Base-by-base conservation (phyloP, 202 grass and related monocot species). In the Eragrostis tef region DNA sequence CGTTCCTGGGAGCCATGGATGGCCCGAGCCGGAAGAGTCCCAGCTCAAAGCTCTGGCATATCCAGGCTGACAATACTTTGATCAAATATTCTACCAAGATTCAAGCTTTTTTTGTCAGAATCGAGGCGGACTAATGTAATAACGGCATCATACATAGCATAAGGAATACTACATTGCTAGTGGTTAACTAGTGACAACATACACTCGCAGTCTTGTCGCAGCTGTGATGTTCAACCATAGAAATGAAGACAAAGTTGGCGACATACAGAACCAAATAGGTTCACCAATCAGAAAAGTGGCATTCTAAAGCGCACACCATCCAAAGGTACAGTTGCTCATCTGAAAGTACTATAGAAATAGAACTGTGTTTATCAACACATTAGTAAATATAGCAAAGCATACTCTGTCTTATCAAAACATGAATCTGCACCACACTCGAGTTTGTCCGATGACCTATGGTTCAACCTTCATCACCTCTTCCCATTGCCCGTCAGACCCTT, bases 391-490 rank as follows among this genome's bases (percentile, higher is more conserved):
- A 48, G 8, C 43, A 27, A 7, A 20, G 56, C 29, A 72, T 64
- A 72, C 34, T 54, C 11, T n/a, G 9, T 80, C 64, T 70, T 43
- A 14, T 54, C 54, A 11, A 65, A 85, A 72, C 47, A 79, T 64
- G 42, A 49, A 72, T 79, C 31, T 85, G 67, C 56, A 53, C 34
- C 22, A 36, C 53, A 85, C 5, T 34, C 27, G 17, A 44, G 63
- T 45, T 8, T 61, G 43, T 22, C 29, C 21, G 14, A 9, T 25
- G 9, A 11, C 48, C 67, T 79, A 80, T 12, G 81, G 77, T 74
- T 92, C 80, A 53, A 92, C 87, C 72, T 92, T 82, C 58, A 85
- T 82, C 71, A 85, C 90, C 72, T 92, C 76, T 74, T 92, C 87
- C 90, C 90, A 92, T n/a, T 85, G 71, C 27, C 90, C 81, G 53